phyloP scores from a whole-genome alignment of 2,329 filamentous ascomycete species.

The Beauveria bassiana region DNA sequence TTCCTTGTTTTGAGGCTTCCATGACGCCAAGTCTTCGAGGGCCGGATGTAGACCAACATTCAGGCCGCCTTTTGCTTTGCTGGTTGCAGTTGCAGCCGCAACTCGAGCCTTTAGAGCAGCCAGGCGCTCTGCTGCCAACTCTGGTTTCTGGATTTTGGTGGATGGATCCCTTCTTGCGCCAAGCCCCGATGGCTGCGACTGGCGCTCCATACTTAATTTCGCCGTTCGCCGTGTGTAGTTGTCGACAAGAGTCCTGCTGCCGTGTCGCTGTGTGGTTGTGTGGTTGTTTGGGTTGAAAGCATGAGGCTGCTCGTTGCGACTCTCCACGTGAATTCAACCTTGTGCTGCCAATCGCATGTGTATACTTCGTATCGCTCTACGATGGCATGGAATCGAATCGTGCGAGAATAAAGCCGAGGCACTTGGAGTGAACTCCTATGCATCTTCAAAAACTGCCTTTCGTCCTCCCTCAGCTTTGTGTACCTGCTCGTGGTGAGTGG shows the following conservation, averaged over 20 bases:
- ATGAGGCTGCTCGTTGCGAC: neutral
- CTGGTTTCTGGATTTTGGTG: constrained; percentile 47
- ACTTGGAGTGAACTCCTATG: neutral
- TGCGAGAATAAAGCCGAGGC: neutral
- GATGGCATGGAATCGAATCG: neutral
- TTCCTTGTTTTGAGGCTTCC: constrained; percentile 28
- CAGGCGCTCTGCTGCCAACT: constrained; percentile 56
- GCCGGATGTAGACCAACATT: constrained; percentile 73
- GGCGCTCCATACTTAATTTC: constrained; percentile 40
- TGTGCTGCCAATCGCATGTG: neutral
- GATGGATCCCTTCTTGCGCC: constrained; percentile 47
- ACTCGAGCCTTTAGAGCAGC: constrained; percentile 75
- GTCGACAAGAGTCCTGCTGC: neutral
- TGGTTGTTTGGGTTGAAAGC: neutral
- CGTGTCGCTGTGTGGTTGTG: neutral
- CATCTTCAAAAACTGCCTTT: neutral
- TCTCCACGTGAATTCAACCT: neutral
- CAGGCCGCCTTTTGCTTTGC: constrained; percentile 57
- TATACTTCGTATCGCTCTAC: neutral
- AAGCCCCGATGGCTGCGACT: constrained; percentile 42
- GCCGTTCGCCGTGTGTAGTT: neutral
- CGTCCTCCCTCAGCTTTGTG: neutral
- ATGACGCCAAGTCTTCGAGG: constrained; percentile 49
- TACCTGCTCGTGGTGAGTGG: neutral
- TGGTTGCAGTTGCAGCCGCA: constrained; percentile 60